Base-by-base conservation (phyloP, 176 grass and related monocot species). In the Ensete glaucum region DNA sequence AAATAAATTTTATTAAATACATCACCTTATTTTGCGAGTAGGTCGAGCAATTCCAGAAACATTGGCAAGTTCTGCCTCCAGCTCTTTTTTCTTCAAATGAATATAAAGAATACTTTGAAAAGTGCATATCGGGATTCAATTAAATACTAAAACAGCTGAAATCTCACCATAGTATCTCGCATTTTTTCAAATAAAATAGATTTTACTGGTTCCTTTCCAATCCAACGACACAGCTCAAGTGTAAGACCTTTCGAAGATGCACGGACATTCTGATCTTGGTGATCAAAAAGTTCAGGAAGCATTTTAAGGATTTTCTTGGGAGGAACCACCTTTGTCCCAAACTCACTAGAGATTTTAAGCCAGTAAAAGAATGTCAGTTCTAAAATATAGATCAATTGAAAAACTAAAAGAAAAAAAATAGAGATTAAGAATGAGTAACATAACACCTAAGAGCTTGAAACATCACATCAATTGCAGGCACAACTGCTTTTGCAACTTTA, bases 401-500 rank as follows among this genome's bases (percentile, higher is more conserved):
- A 72, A 54, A 11, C 10, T 70, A 72, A 83, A 64, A 53, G 34
- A 77, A 7, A 53, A 27, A 64, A 19, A 23, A 52, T 11, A 13
- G 10, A 25, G n/a, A 51, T 21, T 52, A 80, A 71, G 21, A 68
- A 77, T 60, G 16, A 82, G 1, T 15, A 54, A 79, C 20, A 50
- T 52, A 83, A 64, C 53, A 96, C 93, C 93, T 96, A 49, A 96
- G 86, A 66, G 93, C 89, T 83, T 92, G 93, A 92, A 96, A 96
- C 93, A 96, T 96, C 59, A 96, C 89, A 86, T 96, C 93, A 81
- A 96, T 96, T 77, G 93, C 93, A 69, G 89, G 93, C 51, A 96
- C 89, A 82, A 92, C 89, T 77, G 93, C 96, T 89, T 99, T 99
- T 72, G 96, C 91, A 73, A 99, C 96, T 91, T 99, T 99, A 69